A percentile compares a stretch with the other conserved stretches of the same genome.
phyloP scores from a whole-genome alignment of 2,329 filamentous ascomycete species.

The Plectosphaerella cucumerina region DNA sequence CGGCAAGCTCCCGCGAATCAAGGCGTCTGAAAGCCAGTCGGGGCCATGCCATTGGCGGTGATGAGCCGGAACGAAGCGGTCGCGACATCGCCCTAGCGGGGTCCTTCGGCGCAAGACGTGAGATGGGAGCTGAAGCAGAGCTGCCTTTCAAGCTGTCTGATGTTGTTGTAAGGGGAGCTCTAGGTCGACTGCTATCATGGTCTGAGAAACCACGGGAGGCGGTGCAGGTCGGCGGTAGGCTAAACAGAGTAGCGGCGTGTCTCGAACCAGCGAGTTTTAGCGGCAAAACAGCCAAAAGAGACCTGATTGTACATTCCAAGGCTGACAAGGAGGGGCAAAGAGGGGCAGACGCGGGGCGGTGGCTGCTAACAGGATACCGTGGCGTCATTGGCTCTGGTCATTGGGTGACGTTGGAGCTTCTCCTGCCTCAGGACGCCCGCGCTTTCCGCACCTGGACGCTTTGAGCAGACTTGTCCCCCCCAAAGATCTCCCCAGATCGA shows the following conservation, averaged over 20 bases:
- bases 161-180: neutral
- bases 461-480: no score
- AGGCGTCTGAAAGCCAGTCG: neutral
- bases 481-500: slow-evolving; percentile 1
- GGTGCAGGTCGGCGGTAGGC: neutral
- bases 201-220: neutral
- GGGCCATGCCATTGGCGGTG: neutral
- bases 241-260: neutral
- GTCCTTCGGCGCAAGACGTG: neutral
- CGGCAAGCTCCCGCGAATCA: neutral
- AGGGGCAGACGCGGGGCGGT: slow-evolving; percentile 2
- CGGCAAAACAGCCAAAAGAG: no score
- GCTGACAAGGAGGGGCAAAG: neutral
- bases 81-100: neutral
- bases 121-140: neutral
- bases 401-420: neutral
- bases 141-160: neutral
- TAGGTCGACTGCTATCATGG: neutral
- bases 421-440: no score
- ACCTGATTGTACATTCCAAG: neutral
- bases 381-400: neutral
- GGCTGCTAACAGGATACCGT: neutral
- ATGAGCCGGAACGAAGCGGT: neutral
- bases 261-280: no score
- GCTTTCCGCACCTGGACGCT: no score